Conservation (phyloP, 768 basidiomycete genomes). For the Amyloporia xantha region DNA sequence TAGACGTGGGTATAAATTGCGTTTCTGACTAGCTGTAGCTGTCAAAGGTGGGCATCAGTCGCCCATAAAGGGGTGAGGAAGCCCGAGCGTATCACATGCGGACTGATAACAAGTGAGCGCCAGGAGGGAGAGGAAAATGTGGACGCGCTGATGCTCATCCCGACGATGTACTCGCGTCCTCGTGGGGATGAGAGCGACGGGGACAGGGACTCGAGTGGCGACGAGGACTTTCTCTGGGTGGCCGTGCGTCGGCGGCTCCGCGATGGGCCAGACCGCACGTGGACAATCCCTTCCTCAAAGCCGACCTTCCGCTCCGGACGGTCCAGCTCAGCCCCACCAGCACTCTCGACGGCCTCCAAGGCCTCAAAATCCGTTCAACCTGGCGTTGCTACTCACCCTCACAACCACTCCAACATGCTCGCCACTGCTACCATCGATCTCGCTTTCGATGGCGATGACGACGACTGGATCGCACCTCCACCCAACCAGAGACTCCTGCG, state of each 20-base stretch:
- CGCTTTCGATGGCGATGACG: conserved; percentile 54
- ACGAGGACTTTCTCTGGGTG: conserved; percentile 23
- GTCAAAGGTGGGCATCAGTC: too few species aligned
- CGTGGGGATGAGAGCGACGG: conserved; percentile 5
- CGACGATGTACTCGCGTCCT: conserved; percentile 1
- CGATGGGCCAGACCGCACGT: conserved; percentile 16
- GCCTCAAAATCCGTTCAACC: conserved; percentile 1
- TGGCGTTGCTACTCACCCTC: neutral
- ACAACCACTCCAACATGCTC: conserved; percentile 21
- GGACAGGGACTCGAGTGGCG: conserved; percentile 13
- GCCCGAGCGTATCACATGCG: conserved; percentile 4
- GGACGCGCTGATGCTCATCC: neutral
- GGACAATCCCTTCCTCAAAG: conserved; percentile 13
- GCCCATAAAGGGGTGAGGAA: too few species aligned
- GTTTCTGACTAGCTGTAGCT: too few species aligned
- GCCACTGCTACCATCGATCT: conserved; percentile 45
- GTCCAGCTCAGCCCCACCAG: conserved; percentile 25
- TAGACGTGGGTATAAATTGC: too few species aligned
- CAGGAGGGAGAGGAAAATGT: neutral
- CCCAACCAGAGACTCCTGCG: conserved; percentile 42
- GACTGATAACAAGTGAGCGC: conserved; percentile 1
- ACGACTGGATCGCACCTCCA: conserved; percentile 57
- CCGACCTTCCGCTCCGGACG: conserved; percentile 17
- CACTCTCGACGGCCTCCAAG: conserved; percentile 10
- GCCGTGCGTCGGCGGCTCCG: conserved; percentile 13